Evolutionary conservation across 2,329 filamentous ascomycete genomes (phyloP).

Genomic region (Xylariales sp.): DNA sequence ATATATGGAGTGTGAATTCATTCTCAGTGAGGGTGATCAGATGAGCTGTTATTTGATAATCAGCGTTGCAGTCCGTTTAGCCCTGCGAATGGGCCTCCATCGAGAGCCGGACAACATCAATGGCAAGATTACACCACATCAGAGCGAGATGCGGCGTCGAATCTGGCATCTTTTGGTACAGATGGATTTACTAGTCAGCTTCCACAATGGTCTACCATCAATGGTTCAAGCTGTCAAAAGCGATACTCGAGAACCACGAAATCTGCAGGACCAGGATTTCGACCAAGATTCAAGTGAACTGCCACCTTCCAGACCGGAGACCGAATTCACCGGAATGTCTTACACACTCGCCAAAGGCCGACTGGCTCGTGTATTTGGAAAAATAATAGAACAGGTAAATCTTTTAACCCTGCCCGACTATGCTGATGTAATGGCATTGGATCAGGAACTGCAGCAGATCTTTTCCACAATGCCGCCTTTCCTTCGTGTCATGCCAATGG

Average conservation of each 20-base stretch:
- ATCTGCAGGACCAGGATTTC: slow-evolving; percentile 50
- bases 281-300: slow-evolving; percentile 41
- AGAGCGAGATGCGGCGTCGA: slow-evolving; percentile 39
- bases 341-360: slow-evolving; percentile 48
- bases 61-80: slow-evolving; percentile 44
- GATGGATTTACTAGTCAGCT: slow-evolving; percentile 48
- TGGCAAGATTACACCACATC: slow-evolving; percentile 21
- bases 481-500: background rate
- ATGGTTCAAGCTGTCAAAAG: slow-evolving; percentile 41
- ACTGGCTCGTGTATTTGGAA: slow-evolving; percentile 42
- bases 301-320: slow-evolving; percentile 40
- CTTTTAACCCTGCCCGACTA: slow-evolving; percentile 10
- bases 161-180: slow-evolving; percentile 39
- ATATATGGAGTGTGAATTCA: slow-evolving; percentile 48
- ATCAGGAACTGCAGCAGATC: slow-evolving; percentile 29
- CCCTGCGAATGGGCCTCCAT: slow-evolving; percentile 52
- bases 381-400: slow-evolving; percentile 35
- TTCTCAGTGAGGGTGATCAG: slow-evolving; percentile 45
- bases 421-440: slow-evolving; percentile 25
- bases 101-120: slow-evolving; percentile 32
- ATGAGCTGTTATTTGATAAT: slow-evolving; percentile 45
- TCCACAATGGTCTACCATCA: slow-evolving; percentile 45
- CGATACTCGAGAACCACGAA: slow-evolving; percentile 44
- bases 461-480: slow-evolving; percentile 7
- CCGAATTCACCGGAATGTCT: slow-evolving; percentile 43